These are phyloP conservation scores for Blastomyces percursus DNA, from an alignment of 2,329 filamentous ascomycete genomes.

Conservation along the genomic window DNA sequence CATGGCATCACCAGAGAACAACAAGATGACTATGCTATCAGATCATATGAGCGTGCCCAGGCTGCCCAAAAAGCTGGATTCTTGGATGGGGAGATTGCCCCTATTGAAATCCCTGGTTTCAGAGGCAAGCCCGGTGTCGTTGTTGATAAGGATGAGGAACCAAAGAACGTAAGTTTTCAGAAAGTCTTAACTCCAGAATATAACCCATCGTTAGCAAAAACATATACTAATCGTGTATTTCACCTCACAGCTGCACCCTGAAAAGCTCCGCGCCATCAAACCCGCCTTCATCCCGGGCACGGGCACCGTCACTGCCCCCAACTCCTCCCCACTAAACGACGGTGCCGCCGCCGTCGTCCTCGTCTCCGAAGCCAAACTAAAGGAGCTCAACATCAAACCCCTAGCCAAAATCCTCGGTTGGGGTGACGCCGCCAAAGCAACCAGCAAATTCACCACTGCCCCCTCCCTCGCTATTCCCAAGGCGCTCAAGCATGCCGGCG, in stretches of 20 bases:
- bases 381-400: constrained; percentile 81
- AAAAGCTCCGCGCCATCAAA: constrained; percentile 75
- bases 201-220: background rate
- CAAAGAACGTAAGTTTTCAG: constrained; percentile 63
- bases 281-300: constrained; percentile 63
- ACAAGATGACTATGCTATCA: constrained; percentile 94
- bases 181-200: background rate
- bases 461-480: constrained; percentile 93
- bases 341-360: constrained; percentile 87
- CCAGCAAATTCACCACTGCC: constrained; percentile 90
- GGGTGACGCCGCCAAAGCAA: constrained; percentile 85
- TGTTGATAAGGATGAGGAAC: constrained; percentile 83
- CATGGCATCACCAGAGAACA: constrained; percentile 69
- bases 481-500: constrained; percentile 85
- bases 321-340: constrained; percentile 92
- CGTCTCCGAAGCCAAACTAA: constrained; percentile 85
- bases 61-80: constrained; percentile 68
- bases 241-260: constrained; percentile 51
- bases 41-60: constrained; percentile 87
- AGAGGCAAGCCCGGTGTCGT: constrained; percentile 78
- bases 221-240: background rate
- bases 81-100: constrained; percentile 78
- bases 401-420: constrained; percentile 95
- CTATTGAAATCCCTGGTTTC: constrained; percentile 75
- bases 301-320: constrained; percentile 89